Base-by-base conservation (phyloP, 768 basidiomycete genomes). In the Leucogyrophana mollusca region DNA sequence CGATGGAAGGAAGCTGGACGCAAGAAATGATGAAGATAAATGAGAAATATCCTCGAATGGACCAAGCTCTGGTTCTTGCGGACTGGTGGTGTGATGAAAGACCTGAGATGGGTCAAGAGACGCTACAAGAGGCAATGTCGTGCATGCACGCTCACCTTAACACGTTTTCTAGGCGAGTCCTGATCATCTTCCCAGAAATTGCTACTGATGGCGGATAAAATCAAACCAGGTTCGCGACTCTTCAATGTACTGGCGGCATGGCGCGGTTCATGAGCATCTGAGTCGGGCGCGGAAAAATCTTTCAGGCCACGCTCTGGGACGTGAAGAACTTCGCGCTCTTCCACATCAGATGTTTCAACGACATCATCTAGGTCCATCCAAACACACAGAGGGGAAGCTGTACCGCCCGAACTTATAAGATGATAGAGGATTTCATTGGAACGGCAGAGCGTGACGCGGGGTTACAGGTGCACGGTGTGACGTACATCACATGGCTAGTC, bases 261-360 rank as follows among this genome's bases (percentile, higher is more conserved):
- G 42, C 21, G 40, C 40, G 43, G 42, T 47, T 30, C 3, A 36
- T 46, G 9, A 2, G 34, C 43, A 18, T 6, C 6, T 6, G 45
- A 22, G 17, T 27, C 36, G 4, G 23, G 25, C 9, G 53, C 45
- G 9, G 39, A 35, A 9, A 43, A 47, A 39, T 42, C 37, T n/a
- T n/a, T n/a, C n/a, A n/a, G n/a, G n/a, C n/a, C n/a, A n/a, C n/a
- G n/a, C 17, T 61, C 48, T 5, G 55, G 46, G 51, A 50, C 42
- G 11, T 47, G 35, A n/a, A 76, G 49, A 36, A 71, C 69, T 54
- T 78, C 78, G 33, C 71, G 70, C 52, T 86, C 83, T 54, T 84
- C 83, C 38, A 68, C 62, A 52, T 86, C 83, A 4, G 83, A 85
- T 14, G 83, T 83, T 55, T 80, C 80, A 11, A 85, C 76, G 39